These are phyloP conservation scores for Amylostereum chailletii DNA, from an alignment of 1,284 basidiomycete genomes.

Conservation along the genomic window DNA sequence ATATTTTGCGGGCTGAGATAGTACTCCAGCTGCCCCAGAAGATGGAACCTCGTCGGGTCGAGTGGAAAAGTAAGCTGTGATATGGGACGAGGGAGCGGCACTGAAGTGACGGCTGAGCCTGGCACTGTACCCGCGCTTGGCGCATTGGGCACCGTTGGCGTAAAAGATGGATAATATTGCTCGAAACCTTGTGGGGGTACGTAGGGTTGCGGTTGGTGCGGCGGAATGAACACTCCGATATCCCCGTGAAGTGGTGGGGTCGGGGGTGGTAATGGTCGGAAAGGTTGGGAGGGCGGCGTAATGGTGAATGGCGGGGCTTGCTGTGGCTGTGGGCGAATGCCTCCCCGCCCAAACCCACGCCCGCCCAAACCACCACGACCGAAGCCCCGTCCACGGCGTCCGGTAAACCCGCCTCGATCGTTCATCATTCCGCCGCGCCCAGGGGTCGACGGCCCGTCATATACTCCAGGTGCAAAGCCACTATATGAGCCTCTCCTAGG, in stretches of 20 bases:
- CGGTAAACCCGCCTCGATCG: slow-evolving; percentile 19
- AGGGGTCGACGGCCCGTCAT: slow-evolving; percentile 7
- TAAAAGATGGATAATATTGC: neutral
- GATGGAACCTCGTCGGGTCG: slow-evolving; percentile 54
- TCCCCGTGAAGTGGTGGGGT: slow-evolving; percentile 12
- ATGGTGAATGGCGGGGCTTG: slow-evolving; percentile 25
- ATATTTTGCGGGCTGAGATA: slow-evolving; percentile 85
- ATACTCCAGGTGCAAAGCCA: slow-evolving; percentile 12
- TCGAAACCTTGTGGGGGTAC: slow-evolving; percentile 12
- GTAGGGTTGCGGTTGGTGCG: slow-evolving; percentile 13
- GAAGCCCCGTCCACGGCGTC: slow-evolving; percentile 20
- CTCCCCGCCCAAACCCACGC: slow-evolving; percentile 21
- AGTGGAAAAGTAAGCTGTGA: slow-evolving; percentile 50
- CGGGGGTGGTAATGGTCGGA: slow-evolving; percentile 22
- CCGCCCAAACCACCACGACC: neutral
- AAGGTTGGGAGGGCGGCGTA: slow-evolving; percentile 23
- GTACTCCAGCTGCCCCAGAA: slow-evolving; percentile 82
- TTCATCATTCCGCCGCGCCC: neutral
- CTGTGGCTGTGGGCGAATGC: slow-evolving; percentile 14
- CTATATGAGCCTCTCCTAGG: slow-evolving; percentile 21
- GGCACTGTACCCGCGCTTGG: slow-evolving; percentile 16
- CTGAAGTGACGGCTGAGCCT: slow-evolving; percentile 21
- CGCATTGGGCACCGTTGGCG: neutral
- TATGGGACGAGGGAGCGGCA: slow-evolving; percentile 49
- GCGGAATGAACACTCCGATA: slow-evolving; percentile 14